Base-by-base conservation (phyloP, 2,329 filamentous ascomycete genomes). In the Ceratocystis destructans region DNA sequence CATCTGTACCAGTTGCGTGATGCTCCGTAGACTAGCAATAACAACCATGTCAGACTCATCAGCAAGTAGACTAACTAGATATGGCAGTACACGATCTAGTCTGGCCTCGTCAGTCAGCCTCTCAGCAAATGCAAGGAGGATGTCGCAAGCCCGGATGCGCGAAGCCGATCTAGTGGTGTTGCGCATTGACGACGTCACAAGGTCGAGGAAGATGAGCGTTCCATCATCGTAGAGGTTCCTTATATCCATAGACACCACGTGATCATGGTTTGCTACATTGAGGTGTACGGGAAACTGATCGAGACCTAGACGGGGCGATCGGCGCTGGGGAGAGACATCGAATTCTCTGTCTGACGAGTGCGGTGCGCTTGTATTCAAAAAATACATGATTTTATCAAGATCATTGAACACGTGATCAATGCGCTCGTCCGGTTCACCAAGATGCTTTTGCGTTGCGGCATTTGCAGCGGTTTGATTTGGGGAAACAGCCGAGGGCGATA, bases 361-460 rank as follows among this genome's bases (percentile, higher is more conserved):
- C 1, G 78, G 76, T 10, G 73, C 72, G 59, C 77, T 75, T 50
- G 80, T 80, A 55, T 85, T 79, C 1, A 99, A 81, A 67, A 96
- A 95, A 73, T 95, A 96, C 0, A 93, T 91, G 64, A 99, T 96
- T 75, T 97, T 99, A 74, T 99, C 94, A 76, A 96, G 97, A 73
- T 99, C 94, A 71, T 89, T 85, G 72, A 89, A 97, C 0, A 99
- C 87, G 55, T 91, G 85, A 71, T 97, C 90, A 72, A 99, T 97
- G 53, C 94, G 85, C 70, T 96, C 91, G 74, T 99, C 94, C 0
- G 91, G 86, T 74, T 96, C 91, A 68, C 88, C 88, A 64, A 92
- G 79, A 72, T 92, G 95, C 69, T 83, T 61, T 17, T 25, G 41
- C 8, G 53, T 50, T 2, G 81, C 77, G 10, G 84, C 81, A 1